Base-by-base conservation (phyloP, 2,329 filamentous ascomycete genomes). In the Blastomyces parvus region DNA sequence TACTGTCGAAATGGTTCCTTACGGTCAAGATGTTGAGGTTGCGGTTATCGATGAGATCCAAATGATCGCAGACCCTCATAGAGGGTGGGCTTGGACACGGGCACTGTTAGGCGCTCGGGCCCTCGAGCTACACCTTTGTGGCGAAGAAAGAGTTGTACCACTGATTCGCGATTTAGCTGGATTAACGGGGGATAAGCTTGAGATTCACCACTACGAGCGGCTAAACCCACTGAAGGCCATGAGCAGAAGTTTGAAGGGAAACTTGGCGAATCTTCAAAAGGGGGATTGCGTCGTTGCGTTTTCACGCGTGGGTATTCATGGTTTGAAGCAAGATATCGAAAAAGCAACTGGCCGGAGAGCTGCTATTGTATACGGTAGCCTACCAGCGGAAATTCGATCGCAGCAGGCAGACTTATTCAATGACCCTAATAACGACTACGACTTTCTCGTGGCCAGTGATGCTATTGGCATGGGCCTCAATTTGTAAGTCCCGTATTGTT, bases 11-110 rank as follows among this genome's bases (percentile, higher is more conserved):
- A 99, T 99, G 88, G 82, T 87, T 30, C 83, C 83, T 7, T 68
- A 86, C 25, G 80, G 81, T 59, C 76, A 76, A 3, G 73, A 74
- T 1, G 85, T 90, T 38, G 93, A 97, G 52, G 92, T 99, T 44
- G 93, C 91, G 1, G 93, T 99, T 68, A 93, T 99, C 66, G 94
- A 99, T 72, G 94, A 99, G 78, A 97, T 99, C 63, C 94, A 99
- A 76, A 97, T 99, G 94, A 90, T 99, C 68, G 87, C 85, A 19
- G 87, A 91, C 70, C 66, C 74, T 0, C 85, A 90, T 0, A 87
- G 94, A 69, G 94, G 95, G 1, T 96, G 89, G 87, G 92, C 91
- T 2, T 99, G 94, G 94, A 96, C 92, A 1, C 86, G 91, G 69
- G 94, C 94, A 1, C 81, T 97, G 17, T 80, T 99, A 5, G 94